These are phyloP conservation scores for Lodderomyces orthopsilosis DNA, from an alignment of 1,139 yeast genomes.

Conservation along the genomic window DNA sequence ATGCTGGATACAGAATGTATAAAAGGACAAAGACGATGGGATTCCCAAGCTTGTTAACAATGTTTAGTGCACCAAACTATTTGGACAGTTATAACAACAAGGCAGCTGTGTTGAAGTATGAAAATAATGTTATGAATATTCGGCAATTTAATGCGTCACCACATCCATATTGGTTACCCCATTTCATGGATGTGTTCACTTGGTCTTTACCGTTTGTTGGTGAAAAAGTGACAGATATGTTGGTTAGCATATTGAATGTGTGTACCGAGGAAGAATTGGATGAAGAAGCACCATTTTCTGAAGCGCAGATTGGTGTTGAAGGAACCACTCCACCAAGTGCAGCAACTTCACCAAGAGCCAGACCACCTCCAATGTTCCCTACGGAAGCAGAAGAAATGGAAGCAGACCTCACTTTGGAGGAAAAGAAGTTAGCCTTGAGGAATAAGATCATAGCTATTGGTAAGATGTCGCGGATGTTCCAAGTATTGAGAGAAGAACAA, in stretches of 20 bases:
- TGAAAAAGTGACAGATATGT: constrained; percentile 92
- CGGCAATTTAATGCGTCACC: constrained; percentile 91
- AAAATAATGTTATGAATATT: constrained; percentile 89
- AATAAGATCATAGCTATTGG: constrained; percentile 95
- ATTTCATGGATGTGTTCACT: constrained; percentile 95
- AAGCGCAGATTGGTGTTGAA: constrained; percentile 13
- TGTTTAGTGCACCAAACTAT: constrained; percentile 96
- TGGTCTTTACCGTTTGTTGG: constrained; percentile 99
- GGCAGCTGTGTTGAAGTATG: constrained; percentile 93
- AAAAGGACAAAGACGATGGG: constrained; percentile 81
- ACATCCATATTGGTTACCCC: constrained; percentile 97
- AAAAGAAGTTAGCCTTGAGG: constrained; percentile 62
- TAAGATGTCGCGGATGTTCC: constrained; percentile 89
- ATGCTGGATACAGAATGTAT: constrained; percentile 95
- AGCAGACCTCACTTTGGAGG: constrained; percentile 32
- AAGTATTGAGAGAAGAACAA: constrained; percentile 82
- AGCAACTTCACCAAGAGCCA: constrained; percentile 11
- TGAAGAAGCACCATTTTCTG: constrained; percentile 55
- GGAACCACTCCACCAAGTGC: constrained; percentile 4
- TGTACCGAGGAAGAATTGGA: constrained; percentile 95
- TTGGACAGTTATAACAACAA: constrained; percentile 90
- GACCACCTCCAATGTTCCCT: constrained; percentile 12
- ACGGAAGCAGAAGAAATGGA: constrained; percentile 15
- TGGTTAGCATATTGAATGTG: constrained; percentile 83
- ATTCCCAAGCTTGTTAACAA: constrained; percentile 88